Conservation (phyloP, 106 monocot species). For the Posidonia australis region DNA sequence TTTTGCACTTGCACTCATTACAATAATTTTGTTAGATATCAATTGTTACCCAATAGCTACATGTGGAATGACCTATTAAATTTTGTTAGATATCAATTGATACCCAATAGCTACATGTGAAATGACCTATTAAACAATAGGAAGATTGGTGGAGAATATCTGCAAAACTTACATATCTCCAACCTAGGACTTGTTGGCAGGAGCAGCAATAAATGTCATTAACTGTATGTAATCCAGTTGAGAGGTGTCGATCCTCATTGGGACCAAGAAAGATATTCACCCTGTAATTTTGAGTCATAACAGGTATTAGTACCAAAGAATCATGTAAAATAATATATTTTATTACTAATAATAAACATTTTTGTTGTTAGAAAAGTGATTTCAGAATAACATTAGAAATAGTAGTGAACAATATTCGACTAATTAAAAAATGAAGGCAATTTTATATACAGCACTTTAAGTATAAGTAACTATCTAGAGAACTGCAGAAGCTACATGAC, state of each 20-base stretch:
- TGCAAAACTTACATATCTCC: constrained; percentile 29
- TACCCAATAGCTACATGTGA: not conserved
- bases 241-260: constrained; percentile 16
- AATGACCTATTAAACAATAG: not conserved
- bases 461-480: too few species aligned
- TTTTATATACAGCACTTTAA: too few species aligned
- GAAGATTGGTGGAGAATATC: not conserved
- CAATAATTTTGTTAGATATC: too few species aligned
- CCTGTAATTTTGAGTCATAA: constrained; percentile 9
- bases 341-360: too few species aligned
- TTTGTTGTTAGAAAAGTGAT: too few species aligned
- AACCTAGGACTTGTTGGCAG: constrained; percentile 19
- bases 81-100: not conserved
- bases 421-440: too few species aligned
- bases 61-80: not conserved
- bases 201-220: constrained; percentile 24
- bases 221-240: constrained; percentile 20
- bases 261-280: constrained; percentile 19
- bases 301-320: not conserved
- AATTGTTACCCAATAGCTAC: too few species aligned
- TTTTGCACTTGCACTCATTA: too few species aligned
- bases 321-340: too few species aligned
- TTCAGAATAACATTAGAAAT: too few species aligned
- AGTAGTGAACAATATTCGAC: too few species aligned
- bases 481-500: too few species aligned